phyloP scores from a whole-genome alignment of 2,329 filamentous ascomycete species.

The Trichophyton rubrum region DNA sequence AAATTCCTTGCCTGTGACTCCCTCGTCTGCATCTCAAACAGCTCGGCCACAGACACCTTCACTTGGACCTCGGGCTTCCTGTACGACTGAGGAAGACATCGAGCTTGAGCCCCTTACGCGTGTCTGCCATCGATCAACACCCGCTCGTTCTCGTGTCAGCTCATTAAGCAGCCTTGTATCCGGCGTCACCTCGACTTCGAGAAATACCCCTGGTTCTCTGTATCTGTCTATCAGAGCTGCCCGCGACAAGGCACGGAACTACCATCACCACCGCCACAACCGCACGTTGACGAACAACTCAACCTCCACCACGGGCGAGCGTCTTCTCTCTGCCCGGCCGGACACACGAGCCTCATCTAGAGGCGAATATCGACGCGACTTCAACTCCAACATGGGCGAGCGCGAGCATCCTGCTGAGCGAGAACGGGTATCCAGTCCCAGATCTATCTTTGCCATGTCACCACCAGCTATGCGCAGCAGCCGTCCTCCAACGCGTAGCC shows the following conservation, averaged over 20 bases:
- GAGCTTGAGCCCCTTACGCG: neutral
- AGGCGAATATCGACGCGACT: neutral
- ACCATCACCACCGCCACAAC: neutral
- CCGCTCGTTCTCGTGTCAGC: neutral
- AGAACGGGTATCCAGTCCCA: neutral
- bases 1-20: slow-evolving; percentile 9
- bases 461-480: neutral
- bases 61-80: neutral
- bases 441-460: slow-evolving; percentile 3
- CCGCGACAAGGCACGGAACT: slow-evolving; percentile 7
- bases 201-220: slow-evolving; percentile 9
- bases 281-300: slow-evolving; percentile 6
- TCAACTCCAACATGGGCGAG: neutral
- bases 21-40: neutral
- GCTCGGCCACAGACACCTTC: neutral
- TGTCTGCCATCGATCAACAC: neutral
- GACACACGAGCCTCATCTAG: neutral
- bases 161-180: slow-evolving; percentile 6
- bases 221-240: slow-evolving; percentile 10
- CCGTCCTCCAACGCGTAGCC: slow-evolving; percentile 7
- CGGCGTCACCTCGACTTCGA: neutral
- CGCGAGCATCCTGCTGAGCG: neutral
- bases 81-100: neutral
- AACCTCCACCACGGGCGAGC: neutral
- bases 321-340: neutral